Base-by-base conservation (phyloP, 192 early-diverging fungal species). In the Chytriomyces hyalinus region DNA sequence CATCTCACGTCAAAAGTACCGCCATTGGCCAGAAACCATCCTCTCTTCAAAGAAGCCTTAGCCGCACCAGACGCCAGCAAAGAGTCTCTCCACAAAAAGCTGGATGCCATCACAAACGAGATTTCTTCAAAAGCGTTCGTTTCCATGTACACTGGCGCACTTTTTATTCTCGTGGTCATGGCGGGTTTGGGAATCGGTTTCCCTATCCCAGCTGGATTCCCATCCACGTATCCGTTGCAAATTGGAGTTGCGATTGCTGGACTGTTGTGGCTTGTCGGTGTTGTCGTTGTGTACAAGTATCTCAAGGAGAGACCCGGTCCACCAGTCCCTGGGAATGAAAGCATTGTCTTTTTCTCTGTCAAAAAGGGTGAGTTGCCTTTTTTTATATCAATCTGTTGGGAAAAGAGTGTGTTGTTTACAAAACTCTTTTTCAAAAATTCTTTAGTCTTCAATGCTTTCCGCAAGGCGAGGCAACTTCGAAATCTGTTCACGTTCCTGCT, bases 401-500 rank as follows among this genome's bases (percentile, higher is more conserved):
- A 36, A 36, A 26, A 36, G 36, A 36, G 36, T 36, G 36, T n/a
- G 4, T 36, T 36, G 4, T 36, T 36, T 36, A 36, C 36, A 36
- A 36, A 36, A 36, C 36, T 36, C 36, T 36, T 36, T 36, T 36
- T 36, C 36, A 36, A 36, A 36, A 36, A 36, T 36, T 36, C 36
- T 4, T 36, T 2, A 36, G 15, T 87, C 17, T 80, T 66, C 57
- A 68, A 72, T 49, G 85, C 84, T 4, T 50, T 88, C 20, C 73
- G 70, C 48, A 81, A 81, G 9, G 87, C 86, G 11, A 78, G 81
- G 44, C 75, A 86, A 62, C 82, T 93, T 17, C 63, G 81, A 26
- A 81, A 88, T 26, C 81, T 87, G 1, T 91, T 92, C 78, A 80
- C 85, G 65, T 92, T 92, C 78, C 81, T 94, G 8, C 60, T 92